A percentile compares a stretch with the other conserved stretches of the same genome.
Conservation (phyloP, 306 rosid genomes). For the Lathyrus tuberosus region DNA sequence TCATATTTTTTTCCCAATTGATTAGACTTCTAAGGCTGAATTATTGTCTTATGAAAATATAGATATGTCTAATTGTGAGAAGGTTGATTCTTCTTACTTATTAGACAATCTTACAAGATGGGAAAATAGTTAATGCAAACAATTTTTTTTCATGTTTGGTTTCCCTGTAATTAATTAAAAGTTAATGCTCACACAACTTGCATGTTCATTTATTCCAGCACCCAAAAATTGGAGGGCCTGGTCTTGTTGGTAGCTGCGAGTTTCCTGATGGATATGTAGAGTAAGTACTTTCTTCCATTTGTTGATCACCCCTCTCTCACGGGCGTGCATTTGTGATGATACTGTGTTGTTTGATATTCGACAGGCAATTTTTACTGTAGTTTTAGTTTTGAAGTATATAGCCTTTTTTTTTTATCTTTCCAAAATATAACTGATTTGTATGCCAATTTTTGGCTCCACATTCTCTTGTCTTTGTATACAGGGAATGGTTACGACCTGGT, state of each 20-base stretch:
- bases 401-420: not conserved
- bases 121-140: not conserved
- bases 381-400: conserved; percentile 3
- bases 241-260: conserved; percentile 75
- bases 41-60: not conserved
- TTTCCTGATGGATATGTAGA: conserved; percentile 79
- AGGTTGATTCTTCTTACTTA: conserved; percentile 16
- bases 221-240: conserved; percentile 96
- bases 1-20: not conserved
- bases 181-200: conserved; percentile 15
- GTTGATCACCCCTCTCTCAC: conserved; percentile 14
- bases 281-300: conserved; percentile 54
- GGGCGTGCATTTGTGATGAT: not conserved
- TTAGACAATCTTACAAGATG: conserved; percentile 6
- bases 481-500: conserved; percentile 90
- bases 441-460: conserved; percentile 17
- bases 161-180: not conserved
- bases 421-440: not conserved
- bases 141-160: not conserved
- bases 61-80: conserved; percentile 19
- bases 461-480: conserved; percentile 38
- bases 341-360: conserved; percentile 12
- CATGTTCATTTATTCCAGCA: conserved; percentile 53
- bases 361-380: conserved; percentile 3
- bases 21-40: conserved; percentile 32